Base-by-base conservation (phyloP, 2,329 filamentous ascomycete genomes). In the Pseudonectria foliicola region DNA sequence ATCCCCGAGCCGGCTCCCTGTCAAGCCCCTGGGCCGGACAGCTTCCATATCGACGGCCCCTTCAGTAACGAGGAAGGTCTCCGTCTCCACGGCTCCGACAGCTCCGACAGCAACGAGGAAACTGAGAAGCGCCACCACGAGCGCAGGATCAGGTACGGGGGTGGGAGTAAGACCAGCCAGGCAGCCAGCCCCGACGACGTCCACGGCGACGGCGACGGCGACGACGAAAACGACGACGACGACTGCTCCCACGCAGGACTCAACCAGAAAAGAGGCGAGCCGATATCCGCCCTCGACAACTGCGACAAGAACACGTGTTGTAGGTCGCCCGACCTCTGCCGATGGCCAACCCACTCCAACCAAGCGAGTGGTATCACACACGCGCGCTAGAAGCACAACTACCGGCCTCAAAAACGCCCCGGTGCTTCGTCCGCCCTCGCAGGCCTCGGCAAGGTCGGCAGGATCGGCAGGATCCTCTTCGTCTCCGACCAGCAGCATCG, bases 1-100 rank as follows among this genome's bases (percentile, higher is more conserved):
- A 13, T 74, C 71, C 8, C 70, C 71, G 2, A 75, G 66, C 48
- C 64, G 70, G 26, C 57, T 75, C 23, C 70, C 70, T 26, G 52
- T 68, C 45, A 73, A 70, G 48, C 67, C 66, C 23, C 44, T 52
- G 31, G 53, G 58, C 15, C 54, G 62, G 27, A 55, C 56, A 13
- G 46, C 55, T 26, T 59, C 60, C 10, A 43, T 54, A 7, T 48
- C 47, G n/a, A 44, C 44, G 10, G 34, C 41, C 4, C 42, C 48
- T 15, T 37, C 37, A 13, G 40, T 34, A 14, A 44, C 35, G 25
- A 43, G 45, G 33, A 37, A 40, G n/a, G n/a, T n/a, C n/a, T n/a
- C n/a, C n/a, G n/a, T n/a, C n/a, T n/a, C n/a, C n/a, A n/a, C n/a
- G n/a, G n/a, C n/a, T n/a, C n/a, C n/a, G n/a, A n/a, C n/a, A n/a